Evolutionary conservation across 208 protist species (phyloP).

Genomic region (Acanthamoeba lenticulata): DNA sequence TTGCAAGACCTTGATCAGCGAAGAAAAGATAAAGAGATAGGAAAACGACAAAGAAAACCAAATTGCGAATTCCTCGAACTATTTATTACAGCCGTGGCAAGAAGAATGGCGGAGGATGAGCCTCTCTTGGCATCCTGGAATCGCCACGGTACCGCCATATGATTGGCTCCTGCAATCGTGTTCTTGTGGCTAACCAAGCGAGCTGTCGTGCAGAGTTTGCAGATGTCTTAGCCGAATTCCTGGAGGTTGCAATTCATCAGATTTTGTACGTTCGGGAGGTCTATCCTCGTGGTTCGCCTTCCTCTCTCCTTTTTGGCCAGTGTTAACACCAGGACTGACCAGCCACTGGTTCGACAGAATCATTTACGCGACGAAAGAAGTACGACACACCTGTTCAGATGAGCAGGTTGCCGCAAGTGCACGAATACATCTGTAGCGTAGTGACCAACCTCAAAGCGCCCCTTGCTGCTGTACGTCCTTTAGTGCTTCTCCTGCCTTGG

Average conservation of each 20-base stretch:
- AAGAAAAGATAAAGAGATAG: background rate
- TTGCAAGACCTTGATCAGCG: no score
- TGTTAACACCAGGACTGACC: no score
- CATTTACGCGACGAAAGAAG: slow-evolving; percentile 61
- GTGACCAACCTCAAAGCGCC: background rate
- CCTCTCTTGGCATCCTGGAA: background rate
- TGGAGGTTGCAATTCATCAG: slow-evolving; percentile 62
- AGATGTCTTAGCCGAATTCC: slow-evolving; percentile 36
- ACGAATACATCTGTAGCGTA: slow-evolving; percentile 44
- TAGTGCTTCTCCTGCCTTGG: background rate
- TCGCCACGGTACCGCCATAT: background rate
- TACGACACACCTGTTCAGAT: slow-evolving; percentile 66
- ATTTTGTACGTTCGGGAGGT: slow-evolving; percentile 65
- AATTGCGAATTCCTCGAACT: background rate
- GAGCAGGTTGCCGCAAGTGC: slow-evolving; percentile 29
- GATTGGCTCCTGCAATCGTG: background rate
- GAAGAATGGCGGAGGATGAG: background rate
- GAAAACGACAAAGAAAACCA: no score
- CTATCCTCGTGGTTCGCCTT: slow-evolving; percentile 44
- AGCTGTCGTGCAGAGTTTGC: background rate
- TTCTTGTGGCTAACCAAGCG: background rate
- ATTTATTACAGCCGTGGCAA: no score
- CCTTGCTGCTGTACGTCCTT: background rate
- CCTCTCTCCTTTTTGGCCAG: background rate
- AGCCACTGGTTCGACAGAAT: slow-evolving; percentile 30